Conservation (phyloP, 164 flowering plant species). For the Magnolia sinica region DNA sequence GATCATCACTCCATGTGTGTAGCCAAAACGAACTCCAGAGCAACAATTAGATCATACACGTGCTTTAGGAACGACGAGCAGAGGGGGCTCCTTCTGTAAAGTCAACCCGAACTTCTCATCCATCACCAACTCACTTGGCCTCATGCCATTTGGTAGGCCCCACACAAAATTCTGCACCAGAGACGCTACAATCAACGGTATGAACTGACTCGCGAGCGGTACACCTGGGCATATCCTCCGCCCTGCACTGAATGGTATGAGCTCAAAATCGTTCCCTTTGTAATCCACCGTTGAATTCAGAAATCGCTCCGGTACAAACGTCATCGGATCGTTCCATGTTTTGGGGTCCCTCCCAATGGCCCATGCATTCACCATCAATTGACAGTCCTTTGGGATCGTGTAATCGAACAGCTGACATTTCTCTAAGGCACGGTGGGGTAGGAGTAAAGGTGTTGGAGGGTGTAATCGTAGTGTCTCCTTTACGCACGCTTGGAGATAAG, state of each 20-base stretch:
- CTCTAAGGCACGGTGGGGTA: constrained; percentile 13
- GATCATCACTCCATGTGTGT: no score
- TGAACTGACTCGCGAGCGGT: constrained; percentile 15
- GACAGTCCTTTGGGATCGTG: constrained; percentile 11
- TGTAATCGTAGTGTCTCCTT: constrained; percentile 25
- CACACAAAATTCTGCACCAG: constrained; percentile 24
- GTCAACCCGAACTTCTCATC: constrained; percentile 29
- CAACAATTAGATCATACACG: background rate
- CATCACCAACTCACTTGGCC: constrained; percentile 18
- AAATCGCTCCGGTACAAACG: constrained; percentile 10
- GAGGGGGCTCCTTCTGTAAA: constrained; percentile 23
- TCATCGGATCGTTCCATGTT: constrained; percentile 17
- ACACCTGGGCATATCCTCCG: constrained; percentile 17
- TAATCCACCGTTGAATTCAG: constrained; percentile 7
- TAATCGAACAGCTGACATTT: background rate
- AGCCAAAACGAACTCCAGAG: background rate
- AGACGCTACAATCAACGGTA: constrained; percentile 18
- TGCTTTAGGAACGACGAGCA: constrained; percentile 12
- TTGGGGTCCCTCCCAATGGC: constrained; percentile 18
- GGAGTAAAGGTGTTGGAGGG: constrained; percentile 17
- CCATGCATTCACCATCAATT: constrained; percentile 17
- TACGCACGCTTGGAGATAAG: constrained; percentile 23
- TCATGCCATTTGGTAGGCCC: constrained; percentile 16
- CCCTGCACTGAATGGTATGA: constrained; percentile 12
- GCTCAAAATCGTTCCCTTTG: constrained; percentile 17